Base-by-base conservation (phyloP, 2,329 filamentous ascomycete species). In the Leptodontidium sp. region DNA sequence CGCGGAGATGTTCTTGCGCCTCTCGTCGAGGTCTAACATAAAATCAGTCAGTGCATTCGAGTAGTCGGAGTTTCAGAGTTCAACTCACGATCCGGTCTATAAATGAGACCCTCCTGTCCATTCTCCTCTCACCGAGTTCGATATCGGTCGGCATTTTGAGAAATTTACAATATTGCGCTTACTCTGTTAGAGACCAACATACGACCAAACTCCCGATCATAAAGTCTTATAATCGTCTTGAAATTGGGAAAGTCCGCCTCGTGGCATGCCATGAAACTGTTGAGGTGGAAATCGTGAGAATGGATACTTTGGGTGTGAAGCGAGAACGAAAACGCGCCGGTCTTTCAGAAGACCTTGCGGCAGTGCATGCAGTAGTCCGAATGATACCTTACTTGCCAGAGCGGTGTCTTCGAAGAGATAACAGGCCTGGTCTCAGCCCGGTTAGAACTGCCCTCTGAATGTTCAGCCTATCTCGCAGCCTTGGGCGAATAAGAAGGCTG, bases 401-500 rank as follows among this genome's bases (percentile, higher is more conserved):
- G 38, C 50, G 50, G 50, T 53, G 50, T 14, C 29, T 29, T 53
- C 24, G 12, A 53, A 53, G 50, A 53, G 50, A 53, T 53, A 53
- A 53, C 24, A 53, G 50, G 26, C 50, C 24, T 53, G 24, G 50
- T 53, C 49, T 53, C 50, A 53, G 50, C 50, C 50, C 50, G 50
- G 50, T 53, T 53, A 53, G 24, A 53, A 53, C 29, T 53, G 50
- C 50, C 50, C 15, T 53, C 8, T 32, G 50, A 40, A 11, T 15
- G 29, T 24, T 53, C 50, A 53, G 50, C 50, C 24, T 53, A 53
- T 53, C 50, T 53, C 12, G 24, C 50, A 53, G 50, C 50, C 50
- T 53, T 53, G 50, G 50, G 26, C 50, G 50, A 29, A 53, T 53
- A n/a, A 53, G 50, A 53, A 53, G 50, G 50, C 50, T 53, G 24